Base-by-base conservation (phyloP, 352 stramenopile genomes). In the Pythium insidiosum region DNA sequence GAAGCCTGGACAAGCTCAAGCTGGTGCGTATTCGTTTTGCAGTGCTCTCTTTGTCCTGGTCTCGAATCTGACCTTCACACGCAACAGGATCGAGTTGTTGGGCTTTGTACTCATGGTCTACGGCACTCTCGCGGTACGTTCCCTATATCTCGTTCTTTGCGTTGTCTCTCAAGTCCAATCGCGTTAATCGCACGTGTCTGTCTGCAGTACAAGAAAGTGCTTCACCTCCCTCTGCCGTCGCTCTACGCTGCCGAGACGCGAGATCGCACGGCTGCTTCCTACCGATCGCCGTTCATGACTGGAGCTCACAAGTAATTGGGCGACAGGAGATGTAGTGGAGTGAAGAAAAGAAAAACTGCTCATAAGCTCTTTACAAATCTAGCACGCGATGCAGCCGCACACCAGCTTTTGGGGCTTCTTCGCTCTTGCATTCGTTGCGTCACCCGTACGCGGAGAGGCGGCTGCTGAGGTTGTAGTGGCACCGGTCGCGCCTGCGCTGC, bases 91-190 rank as follows among this genome's bases (percentile, higher is more conserved):
- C 44, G 73, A 89, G 47, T 68, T 89, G 18, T 30, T 68, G 4
- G 75, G 79, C 37, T 88, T 91, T 55, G 53, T 77, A 18, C 53
- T 89, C 25, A 87, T 92, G 73, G 73, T 89, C 13, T 87, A 75
- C 52, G 76, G 76, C 42, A 92, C 76, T 2, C 46, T 89, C 5
- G 61, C 76, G 63, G 78, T 90, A 75, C 40, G 77, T 64, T 44
- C 3, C 33, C 19, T n/a, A n/a, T n/a, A n/a, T n/a, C n/a, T n/a
- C n/a, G n/a, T n/a, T n/a, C n/a, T n/a, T n/a, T n/a, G n/a, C n/a
- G n/a, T n/a, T n/a, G n/a, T n/a, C n/a, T n/a, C n/a, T n/a, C n/a
- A n/a, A n/a, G n/a, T n/a, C n/a, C n/a, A n/a, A n/a, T n/a, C n/a
- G n/a, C n/a, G n/a, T n/a, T n/a, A n/a, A n/a, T n/a, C n/a, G n/a